phyloP scores from a whole-genome alignment of 2,329 filamentous ascomycete species.

The Peltaster fructicola region DNA sequence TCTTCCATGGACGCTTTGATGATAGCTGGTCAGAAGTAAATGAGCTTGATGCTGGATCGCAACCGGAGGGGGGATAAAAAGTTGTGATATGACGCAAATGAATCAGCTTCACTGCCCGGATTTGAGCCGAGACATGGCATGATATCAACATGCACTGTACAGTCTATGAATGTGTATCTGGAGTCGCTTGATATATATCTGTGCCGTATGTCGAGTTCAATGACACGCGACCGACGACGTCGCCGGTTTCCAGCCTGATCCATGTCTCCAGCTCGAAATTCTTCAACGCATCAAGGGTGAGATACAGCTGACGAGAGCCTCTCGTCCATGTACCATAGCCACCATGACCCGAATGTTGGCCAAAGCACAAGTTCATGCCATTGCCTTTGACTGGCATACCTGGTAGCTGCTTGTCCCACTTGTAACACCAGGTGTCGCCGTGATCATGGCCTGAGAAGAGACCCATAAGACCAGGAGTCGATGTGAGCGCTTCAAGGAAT shows the following conservation, averaged over 20 bases:
- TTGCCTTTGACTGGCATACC: constrained; percentile 15
- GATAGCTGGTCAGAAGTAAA: not conserved
- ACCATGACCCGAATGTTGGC: constrained; percentile 16
- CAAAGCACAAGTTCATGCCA: constrained; percentile 18
- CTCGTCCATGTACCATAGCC: constrained; percentile 19
- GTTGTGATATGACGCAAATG: too few species aligned
- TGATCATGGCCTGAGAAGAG: constrained; percentile 49
- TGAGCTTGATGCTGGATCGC: not conserved
- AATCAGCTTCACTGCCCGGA: too few species aligned
- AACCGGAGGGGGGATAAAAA: too few species aligned
- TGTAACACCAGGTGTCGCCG: constrained; percentile 19
- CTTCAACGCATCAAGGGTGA: constrained; percentile 10
- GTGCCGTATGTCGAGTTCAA: constrained; percentile 16
- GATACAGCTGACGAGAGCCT: constrained; percentile 14
- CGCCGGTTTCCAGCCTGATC: constrained; percentile 17
- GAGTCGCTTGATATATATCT: constrained; percentile 13
- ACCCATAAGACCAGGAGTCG: constrained; percentile 37
- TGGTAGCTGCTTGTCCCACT: constrained; percentile 12
- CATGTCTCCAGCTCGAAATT: constrained; percentile 14
- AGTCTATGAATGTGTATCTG: constrained; percentile 10
- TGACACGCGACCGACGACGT: constrained; percentile 12
- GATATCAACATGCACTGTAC: too few species aligned
- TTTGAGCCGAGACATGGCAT: too few species aligned
- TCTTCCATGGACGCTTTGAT: constrained; percentile 1
- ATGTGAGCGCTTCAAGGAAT: constrained; percentile 45